phyloP scores from a whole-genome alignment of 1,284 basidiomycete genomes.

The Melampsora occidentalis region DNA sequence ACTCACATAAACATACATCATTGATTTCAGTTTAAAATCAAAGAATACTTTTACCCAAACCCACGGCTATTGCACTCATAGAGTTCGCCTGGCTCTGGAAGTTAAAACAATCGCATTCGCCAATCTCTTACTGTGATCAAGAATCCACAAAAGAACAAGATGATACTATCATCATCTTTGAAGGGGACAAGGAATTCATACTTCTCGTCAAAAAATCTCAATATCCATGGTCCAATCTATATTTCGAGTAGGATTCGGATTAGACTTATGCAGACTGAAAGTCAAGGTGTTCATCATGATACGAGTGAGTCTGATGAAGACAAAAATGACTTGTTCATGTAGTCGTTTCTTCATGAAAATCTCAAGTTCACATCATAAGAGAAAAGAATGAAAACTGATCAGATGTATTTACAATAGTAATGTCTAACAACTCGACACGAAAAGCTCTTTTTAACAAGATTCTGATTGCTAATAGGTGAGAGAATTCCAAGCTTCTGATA shows the following conservation, averaged over 20 bases:
- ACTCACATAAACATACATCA: no score
- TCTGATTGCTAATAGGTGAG: constrained; percentile 41
- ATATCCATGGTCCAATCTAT: not conserved
- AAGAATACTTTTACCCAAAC: no score
- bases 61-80: no score
- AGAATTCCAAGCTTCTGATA: not conserved
- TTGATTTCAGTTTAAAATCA: no score
- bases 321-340: not conserved
- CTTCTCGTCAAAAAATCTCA: no score
- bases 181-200: no score
- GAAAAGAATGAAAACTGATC: not conserved
- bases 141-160: no score
- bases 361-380: not conserved
- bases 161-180: no score
- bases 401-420: not conserved
- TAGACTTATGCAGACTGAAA: not conserved
- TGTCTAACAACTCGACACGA: not conserved
- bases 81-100: no score
- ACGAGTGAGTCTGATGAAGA: not conserved
- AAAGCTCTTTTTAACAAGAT: constrained; percentile 36
- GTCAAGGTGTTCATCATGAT: not conserved
- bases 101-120: no score
- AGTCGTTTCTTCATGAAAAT: not conserved
- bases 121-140: no score
- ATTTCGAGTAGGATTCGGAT: not conserved